A percentile compares a stretch with the other conserved stretches of the same genome.
These are phyloP conservation scores for Cymodocea nodosa DNA, from an alignment of 116 monocot species.

Conservation along the genomic window DNA sequence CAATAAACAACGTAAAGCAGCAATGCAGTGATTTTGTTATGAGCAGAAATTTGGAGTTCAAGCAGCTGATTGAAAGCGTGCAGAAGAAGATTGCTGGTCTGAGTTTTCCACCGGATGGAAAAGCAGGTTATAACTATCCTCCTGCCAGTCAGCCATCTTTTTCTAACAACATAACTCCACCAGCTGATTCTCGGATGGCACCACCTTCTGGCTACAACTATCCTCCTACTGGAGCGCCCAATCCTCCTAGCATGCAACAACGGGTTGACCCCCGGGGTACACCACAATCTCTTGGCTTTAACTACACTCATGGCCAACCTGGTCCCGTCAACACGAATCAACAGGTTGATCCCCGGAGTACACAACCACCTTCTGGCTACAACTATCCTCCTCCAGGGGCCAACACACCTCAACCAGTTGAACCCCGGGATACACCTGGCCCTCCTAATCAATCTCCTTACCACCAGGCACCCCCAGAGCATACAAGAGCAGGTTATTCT, in stretches of 20 bases:
- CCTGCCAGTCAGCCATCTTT: conserved; percentile 5
- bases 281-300: conserved; percentile 1
- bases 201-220: conserved; percentile 4
- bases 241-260: conserved; percentile 1
- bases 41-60: conserved; percentile 81
- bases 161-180: conserved; percentile 8
- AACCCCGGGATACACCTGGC: conserved; percentile 7
- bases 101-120: conserved; percentile 28
- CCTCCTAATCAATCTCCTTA: conserved; percentile 25
- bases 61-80: conserved; percentile 81
- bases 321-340: neutral
- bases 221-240: neutral
- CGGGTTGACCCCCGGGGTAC: conserved; percentile 4
- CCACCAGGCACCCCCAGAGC: conserved; percentile 19
- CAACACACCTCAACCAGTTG: conserved; percentile 2
- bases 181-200: conserved; percentile 9
- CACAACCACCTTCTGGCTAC: conserved; percentile 5
- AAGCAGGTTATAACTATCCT: conserved; percentile 13
- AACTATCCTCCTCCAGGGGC: conserved; percentile 1
- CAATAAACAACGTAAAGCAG: conserved; percentile 80
- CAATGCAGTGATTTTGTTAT: conserved; percentile 93
- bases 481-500: conserved; percentile 40
- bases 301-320: conserved; percentile 5
- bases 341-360: conserved; percentile 10
- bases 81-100: conserved; percentile 77